These are phyloP conservation scores for Balansia obtecta DNA, from an alignment of 2,329 filamentous ascomycete species.

Conservation along the genomic window DNA sequence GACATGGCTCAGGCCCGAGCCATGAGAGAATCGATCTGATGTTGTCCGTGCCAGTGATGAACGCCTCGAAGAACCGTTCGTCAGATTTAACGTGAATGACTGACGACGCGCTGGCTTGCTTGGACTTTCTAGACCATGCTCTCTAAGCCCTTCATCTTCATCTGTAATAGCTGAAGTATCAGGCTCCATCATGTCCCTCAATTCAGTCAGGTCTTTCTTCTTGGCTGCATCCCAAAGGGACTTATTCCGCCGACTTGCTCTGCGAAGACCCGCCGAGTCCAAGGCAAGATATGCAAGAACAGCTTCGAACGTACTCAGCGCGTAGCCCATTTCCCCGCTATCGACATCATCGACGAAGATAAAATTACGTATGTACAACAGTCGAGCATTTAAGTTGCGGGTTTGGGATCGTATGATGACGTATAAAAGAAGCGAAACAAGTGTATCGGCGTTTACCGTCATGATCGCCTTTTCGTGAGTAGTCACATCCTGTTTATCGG, in stretches of 20 bases:
- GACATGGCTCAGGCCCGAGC: constrained; percentile 62
- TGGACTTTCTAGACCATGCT: constrained; percentile 33
- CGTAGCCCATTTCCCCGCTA: constrained; percentile 90
- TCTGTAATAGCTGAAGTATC: constrained; percentile 36
- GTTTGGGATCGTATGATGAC: constrained; percentile 88
- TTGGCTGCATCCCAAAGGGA: constrained; percentile 78
- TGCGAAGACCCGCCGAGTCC: constrained; percentile 70
- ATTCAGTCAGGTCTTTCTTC: constrained; percentile 60
- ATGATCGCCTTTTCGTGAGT: constrained; percentile 41
- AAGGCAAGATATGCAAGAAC: constrained; percentile 78
- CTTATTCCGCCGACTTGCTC: constrained; percentile 76
- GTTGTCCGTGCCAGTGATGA: constrained; percentile 29
- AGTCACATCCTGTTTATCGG: constrained; percentile 16
- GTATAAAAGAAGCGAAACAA: constrained; percentile 82
- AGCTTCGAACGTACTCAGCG: constrained; percentile 88
- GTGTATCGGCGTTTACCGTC: constrained; percentile 70
- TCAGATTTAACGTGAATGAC: constrained; percentile 35
- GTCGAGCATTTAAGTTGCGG: constrained; percentile 71
- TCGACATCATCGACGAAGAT: constrained; percentile 98
- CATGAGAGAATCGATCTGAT: constrained; percentile 40
- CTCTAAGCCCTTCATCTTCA: constrained; percentile 26
- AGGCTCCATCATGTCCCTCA: constrained; percentile 72
- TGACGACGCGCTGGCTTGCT: constrained; percentile 32
- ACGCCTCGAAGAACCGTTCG: constrained; percentile 30
- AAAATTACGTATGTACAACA: constrained; percentile 94